Conservation (phyloP, 805 yeast species). For the Blastobotrys muscicola region DNA sequence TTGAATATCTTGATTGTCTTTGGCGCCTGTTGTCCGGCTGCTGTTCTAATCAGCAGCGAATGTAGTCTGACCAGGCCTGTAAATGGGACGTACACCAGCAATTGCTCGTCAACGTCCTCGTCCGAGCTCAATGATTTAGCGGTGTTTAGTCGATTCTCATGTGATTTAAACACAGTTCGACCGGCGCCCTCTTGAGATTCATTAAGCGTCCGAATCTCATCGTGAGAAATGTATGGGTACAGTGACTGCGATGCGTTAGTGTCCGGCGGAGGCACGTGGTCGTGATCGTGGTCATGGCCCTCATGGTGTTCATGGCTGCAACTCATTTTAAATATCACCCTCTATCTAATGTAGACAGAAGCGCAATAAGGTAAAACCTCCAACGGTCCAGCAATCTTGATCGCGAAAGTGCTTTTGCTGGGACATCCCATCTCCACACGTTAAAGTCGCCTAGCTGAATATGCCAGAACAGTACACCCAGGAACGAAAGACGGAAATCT, state of each 20-base stretch:
- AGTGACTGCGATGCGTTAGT: slow-evolving; percentile 54
- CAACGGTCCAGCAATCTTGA: background rate
- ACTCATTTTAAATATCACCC: too few relatives aligned
- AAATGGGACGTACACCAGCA: slow-evolving; percentile 72
- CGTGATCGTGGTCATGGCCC: slow-evolving; percentile 22
- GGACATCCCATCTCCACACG: background rate
- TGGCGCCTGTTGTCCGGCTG: slow-evolving; percentile 59
- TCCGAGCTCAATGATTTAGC: slow-evolving; percentile 50
- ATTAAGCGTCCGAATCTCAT: slow-evolving; percentile 56
- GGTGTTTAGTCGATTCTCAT: slow-evolving; percentile 38
- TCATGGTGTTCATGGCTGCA: slow-evolving; percentile 2
- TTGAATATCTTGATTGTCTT: slow-evolving; percentile 59
- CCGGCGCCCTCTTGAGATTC: slow-evolving; percentile 45
- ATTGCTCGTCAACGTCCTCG: slow-evolving; percentile 69
- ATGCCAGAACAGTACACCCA: slow-evolving; percentile 54
- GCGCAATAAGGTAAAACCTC: background rate
- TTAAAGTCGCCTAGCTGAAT: background rate
- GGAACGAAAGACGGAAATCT: slow-evolving; percentile 46
- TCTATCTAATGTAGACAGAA: too few relatives aligned
- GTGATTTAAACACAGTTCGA: slow-evolving; percentile 42
- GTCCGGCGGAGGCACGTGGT: slow-evolving; percentile 62
- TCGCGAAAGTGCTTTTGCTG: too few relatives aligned
- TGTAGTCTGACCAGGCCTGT: slow-evolving; percentile 64
- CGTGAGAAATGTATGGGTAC: slow-evolving; percentile 47
- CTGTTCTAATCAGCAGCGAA: slow-evolving; percentile 61